Percentiles rank a stretch among this genome's conserved stretches.
Conservation (phyloP, 2,329 filamentous ascomycete species). For the Colletotrichum tofieldiae region DNA sequence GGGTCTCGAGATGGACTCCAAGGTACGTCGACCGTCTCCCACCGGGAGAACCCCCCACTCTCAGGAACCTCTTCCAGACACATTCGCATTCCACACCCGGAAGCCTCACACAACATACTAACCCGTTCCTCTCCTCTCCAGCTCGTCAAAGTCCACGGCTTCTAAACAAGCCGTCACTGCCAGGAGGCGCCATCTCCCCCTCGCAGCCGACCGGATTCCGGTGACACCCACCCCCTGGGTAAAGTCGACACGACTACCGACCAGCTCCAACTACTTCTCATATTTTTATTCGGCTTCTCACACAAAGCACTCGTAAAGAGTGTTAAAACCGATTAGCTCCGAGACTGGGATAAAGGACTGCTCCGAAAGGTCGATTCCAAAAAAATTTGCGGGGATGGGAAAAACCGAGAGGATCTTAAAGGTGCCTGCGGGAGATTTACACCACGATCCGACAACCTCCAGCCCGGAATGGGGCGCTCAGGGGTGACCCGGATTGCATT, state of each 20-base stretch:
- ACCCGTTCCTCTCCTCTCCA: constrained; percentile 1
- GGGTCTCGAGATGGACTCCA: constrained; percentile 86
- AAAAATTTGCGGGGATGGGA: neutral
- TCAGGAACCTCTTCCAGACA: neutral
- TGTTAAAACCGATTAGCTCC: neutral
- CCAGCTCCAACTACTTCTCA: neutral
- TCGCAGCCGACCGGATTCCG: constrained; percentile 40
- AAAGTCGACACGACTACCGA: constrained; percentile 25
- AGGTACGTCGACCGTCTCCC: constrained; percentile 57
- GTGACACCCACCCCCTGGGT: constrained; percentile 10
- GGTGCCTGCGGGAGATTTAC: constrained; percentile 35
- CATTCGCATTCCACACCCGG: neutral
- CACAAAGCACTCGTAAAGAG: constrained; percentile 18
- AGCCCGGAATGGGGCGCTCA: neutral
- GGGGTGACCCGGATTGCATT: neutral
- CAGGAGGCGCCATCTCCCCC: constrained; percentile 52
- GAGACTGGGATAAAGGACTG: neutral
- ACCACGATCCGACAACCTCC: constrained; percentile 1
- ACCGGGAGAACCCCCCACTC: neutral
- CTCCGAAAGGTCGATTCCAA: constrained; percentile 30
- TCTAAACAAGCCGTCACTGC: constrained; percentile 62
- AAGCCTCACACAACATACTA: neutral
- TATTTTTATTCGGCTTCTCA: neutral
- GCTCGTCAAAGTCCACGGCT: constrained; percentile 70
- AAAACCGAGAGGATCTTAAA: constrained; percentile 29